A percentile compares a stretch with the other conserved stretches of the same genome.
Evolutionary conservation across 176 grass and related monocot genomes (phyloP).

Genomic region (Triticum urartu): DNA sequence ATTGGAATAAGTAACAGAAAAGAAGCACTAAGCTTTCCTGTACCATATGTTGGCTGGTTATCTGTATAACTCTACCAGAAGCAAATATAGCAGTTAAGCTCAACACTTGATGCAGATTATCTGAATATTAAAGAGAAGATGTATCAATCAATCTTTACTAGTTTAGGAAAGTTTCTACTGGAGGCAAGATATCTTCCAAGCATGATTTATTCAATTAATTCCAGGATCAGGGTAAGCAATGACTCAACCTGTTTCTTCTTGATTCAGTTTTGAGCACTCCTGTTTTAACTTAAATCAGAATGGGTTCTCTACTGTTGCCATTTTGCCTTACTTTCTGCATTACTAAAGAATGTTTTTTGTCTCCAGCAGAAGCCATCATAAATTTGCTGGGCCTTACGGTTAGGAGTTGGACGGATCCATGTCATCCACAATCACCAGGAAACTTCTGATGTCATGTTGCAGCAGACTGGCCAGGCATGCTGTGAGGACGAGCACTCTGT

Average conservation of each 20-base stretch:
- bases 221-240: not conserved
- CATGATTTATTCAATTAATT: not conserved
- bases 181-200: not conserved
- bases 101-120: not conserved
- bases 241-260: not conserved
- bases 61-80: not conserved
- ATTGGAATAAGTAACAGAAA: not conserved
- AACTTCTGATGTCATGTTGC: slow-evolving; percentile 6
- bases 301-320: not conserved
- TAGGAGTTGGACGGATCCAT: not conserved
- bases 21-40: slow-evolving; percentile 3
- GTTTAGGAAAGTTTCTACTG: not conserved
- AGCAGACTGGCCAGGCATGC: not conserved
- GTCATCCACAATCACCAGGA: not conserved
- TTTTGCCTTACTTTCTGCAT: not conserved
- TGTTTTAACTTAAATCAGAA: slow-evolving; percentile 3
- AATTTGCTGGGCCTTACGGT: not conserved
- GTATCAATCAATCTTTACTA: not conserved
- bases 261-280: not conserved
- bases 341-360: not conserved
- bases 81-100: not conserved
- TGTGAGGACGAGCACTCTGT: not conserved
- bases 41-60: not conserved
- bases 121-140: not conserved
- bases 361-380: not conserved